Percentiles rank a stretch among this genome's conserved stretches.
phyloP scores from a whole-genome alignment of 1,139 yeast genomes.

The Saccharomyces hybrid region DNA sequence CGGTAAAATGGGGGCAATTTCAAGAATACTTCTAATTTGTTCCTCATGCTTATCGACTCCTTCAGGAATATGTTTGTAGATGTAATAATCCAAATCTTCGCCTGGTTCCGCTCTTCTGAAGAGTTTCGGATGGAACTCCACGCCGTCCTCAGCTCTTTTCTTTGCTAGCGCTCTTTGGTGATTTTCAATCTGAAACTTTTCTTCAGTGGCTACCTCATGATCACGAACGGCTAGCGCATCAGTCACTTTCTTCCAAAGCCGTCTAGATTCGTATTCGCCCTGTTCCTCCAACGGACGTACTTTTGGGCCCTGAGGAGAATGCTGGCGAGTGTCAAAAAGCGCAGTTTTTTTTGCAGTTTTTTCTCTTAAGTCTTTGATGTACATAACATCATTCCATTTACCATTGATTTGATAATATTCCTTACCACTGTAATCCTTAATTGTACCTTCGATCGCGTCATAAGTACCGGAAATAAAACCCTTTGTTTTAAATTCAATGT shows the following conservation, averaged over 20 bases:
- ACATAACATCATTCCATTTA: constrained; percentile 88
- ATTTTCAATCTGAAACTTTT: constrained; percentile 79
- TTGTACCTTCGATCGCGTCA: constrained; percentile 75
- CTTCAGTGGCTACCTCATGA: constrained; percentile 82
- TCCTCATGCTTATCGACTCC: constrained; percentile 39
- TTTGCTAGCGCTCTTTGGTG: constrained; percentile 62
- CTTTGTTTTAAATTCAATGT: constrained; percentile 88
- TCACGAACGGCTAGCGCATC: constrained; percentile 69
- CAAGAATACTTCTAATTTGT: constrained; percentile 49
- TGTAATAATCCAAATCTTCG: too few species aligned
- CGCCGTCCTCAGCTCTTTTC: too few species aligned
- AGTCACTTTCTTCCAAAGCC: constrained; percentile 74
- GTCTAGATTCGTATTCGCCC: constrained; percentile 71
- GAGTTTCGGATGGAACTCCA: too few species aligned
- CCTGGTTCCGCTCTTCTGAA: too few species aligned
- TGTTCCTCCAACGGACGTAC: constrained; percentile 78
- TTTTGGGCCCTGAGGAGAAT: constrained; percentile 49
- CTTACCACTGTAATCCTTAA: constrained; percentile 50
- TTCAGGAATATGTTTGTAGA: constrained; percentile 22
- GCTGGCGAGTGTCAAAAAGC: constrained; percentile 56
- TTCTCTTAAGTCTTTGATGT: constrained; percentile 46
- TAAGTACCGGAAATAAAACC: constrained; percentile 91
- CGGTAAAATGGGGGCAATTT: constrained; percentile 67
- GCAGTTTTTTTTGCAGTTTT: constrained; percentile 42
- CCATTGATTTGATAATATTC: constrained; percentile 64